phyloP scores from a whole-genome alignment of 2,329 filamentous ascomycete species.

The Diaporthe citri region DNA sequence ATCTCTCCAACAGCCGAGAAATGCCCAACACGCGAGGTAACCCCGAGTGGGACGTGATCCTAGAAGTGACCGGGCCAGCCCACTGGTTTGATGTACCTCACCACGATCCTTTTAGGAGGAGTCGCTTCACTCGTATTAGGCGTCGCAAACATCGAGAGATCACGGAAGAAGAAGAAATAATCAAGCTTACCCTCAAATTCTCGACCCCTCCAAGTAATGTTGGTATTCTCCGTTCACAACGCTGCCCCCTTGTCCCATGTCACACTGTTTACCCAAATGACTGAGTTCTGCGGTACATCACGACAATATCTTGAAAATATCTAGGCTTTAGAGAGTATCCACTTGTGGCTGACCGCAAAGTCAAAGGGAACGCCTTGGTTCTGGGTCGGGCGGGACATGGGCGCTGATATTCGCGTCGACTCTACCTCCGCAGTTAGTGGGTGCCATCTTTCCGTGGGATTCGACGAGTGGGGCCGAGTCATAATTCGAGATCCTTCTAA shows the following conservation, averaged over 20 bases:
- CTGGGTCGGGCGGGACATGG: background rate
- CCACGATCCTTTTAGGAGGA: background rate
- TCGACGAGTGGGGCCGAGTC: background rate
- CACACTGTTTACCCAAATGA: no score
- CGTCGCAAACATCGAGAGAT: background rate
- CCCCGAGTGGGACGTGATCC: background rate
- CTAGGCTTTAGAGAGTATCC: no score
- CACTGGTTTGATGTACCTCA: background rate
- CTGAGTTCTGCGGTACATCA: no score
- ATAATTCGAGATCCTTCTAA: background rate
- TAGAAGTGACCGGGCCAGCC: background rate
- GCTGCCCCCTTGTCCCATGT: no score
- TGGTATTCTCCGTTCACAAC: background rate
- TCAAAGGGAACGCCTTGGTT: background rate
- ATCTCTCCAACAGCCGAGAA: background rate
- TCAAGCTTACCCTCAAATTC: background rate
- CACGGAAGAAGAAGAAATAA: background rate
- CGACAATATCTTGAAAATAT: no score
- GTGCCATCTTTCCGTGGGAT: background rate
- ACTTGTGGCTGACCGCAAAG: background rate
- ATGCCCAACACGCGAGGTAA: background rate
- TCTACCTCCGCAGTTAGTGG: background rate
- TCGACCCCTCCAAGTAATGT: background rate
- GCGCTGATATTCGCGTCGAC: background rate
- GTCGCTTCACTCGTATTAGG: background rate